Conservation (phyloP, 768 basidiomycete genomes). For the Roridomyces roridus region DNA sequence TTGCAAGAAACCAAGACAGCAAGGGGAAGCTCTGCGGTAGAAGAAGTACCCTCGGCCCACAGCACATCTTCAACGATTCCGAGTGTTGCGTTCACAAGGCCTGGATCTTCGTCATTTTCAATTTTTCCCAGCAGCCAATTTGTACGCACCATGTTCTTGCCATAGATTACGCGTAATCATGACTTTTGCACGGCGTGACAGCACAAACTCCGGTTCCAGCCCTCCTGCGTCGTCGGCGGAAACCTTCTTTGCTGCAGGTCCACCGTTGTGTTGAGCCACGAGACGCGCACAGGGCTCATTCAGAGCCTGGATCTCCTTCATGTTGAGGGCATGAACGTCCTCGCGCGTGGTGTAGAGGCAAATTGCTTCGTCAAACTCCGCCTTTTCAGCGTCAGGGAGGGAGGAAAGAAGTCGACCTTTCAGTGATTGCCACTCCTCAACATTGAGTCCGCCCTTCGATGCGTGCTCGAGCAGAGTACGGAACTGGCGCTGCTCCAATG, state of each 20-base stretch:
- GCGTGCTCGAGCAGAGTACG: background rate
- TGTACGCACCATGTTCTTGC: background rate
- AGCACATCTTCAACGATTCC: slow-evolving; percentile 19
- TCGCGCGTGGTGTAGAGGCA: slow-evolving; percentile 14
- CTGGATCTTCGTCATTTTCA: background rate
- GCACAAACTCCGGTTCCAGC: background rate
- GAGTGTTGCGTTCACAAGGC: slow-evolving; percentile 17
- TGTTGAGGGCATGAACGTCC: slow-evolving; percentile 5
- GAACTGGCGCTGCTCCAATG: background rate
- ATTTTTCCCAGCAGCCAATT: background rate
- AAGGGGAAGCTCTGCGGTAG: slow-evolving; percentile 14
- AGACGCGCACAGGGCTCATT: slow-evolving; percentile 8
- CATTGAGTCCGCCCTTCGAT: background rate
- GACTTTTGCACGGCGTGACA: slow-evolving; percentile 4
- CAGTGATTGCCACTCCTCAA: slow-evolving; percentile 8
- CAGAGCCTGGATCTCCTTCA: background rate
- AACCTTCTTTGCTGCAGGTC: background rate
- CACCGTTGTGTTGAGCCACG: slow-evolving; percentile 4
- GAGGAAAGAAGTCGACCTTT: background rate
- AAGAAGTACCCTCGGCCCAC: slow-evolving; percentile 4
- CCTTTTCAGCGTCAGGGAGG: background rate
- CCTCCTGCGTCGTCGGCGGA: slow-evolving; percentile 11
- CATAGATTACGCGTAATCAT: slow-evolving; percentile 16
- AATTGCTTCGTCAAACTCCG: background rate
- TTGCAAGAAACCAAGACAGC: slow-evolving; percentile 18